phyloP scores from a whole-genome alignment of 768 basidiomycete genomes.

The Cystofilobasidium capitatum region DNA sequence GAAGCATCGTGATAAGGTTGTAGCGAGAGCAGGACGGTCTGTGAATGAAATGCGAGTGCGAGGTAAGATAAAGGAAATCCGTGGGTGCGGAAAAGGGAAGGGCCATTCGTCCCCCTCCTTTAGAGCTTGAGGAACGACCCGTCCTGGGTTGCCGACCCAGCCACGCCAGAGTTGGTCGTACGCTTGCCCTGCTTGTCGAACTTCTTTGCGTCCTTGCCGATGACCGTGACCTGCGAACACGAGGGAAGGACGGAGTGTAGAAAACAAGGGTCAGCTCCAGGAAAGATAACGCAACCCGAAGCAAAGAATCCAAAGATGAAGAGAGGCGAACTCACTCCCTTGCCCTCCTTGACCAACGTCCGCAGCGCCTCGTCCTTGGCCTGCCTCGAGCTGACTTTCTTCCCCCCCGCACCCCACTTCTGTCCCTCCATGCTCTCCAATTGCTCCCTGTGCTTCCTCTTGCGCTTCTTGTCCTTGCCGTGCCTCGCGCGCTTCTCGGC shows the following conservation, averaged over 20 bases:
- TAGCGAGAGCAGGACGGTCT: no score
- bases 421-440: conserved; percentile 42
- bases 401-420: conserved; percentile 2
- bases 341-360: conserved; percentile 71
- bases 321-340: conserved; percentile 10
- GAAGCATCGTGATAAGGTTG: no score
- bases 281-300: no score
- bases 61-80: no score
- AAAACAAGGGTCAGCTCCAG: not conserved
- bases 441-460: conserved; percentile 59
- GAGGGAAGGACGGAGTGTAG: not conserved
- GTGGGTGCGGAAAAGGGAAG: no score
- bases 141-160: not conserved
- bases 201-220: conserved; percentile 24
- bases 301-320: not conserved
- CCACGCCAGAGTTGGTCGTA: not conserved
- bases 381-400: conserved; percentile 50
- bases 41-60: no score
- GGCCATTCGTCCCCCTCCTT: not conserved
- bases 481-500: conserved; percentile 63
- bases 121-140: conserved; percentile 1
- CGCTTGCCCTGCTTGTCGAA: conserved; percentile 21
- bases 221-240: conserved; percentile 15
- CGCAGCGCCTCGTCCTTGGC: conserved; percentile 73
- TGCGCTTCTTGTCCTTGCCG: conserved; percentile 39